Percentiles rank a stretch among this genome's conserved stretches.
These are phyloP conservation scores for Mucor sp. DNA, from an alignment of 371 early-diverging fungal genomes.

Conservation along the genomic window DNA sequence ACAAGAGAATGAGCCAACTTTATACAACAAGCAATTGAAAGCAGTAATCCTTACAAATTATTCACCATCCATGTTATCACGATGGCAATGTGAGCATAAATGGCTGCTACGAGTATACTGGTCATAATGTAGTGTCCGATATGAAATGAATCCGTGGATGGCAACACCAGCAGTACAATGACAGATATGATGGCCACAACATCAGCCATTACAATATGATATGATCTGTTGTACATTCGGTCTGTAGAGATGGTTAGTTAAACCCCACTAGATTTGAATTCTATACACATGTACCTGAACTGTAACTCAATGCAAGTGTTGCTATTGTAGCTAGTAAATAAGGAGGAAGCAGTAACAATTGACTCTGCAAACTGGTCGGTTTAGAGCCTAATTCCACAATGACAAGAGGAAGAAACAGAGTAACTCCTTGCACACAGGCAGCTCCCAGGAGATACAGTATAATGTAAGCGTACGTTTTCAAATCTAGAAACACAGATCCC, in stretches of 20 bases:
- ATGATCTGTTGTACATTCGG: constrained; percentile 31
- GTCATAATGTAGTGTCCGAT: constrained; percentile 17
- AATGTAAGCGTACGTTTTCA: constrained; percentile 14
- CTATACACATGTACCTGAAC: constrained; percentile 28
- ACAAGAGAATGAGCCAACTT: neutral
- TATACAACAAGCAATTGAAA: neutral
- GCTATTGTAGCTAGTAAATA: constrained; percentile 29
- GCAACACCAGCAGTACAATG: neutral
- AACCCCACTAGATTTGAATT: too few relatives aligned
- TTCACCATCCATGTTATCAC: constrained; percentile 47
- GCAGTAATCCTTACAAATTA: constrained; percentile 30
- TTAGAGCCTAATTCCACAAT: constrained; percentile 21
- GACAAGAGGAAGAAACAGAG: constrained; percentile 31
- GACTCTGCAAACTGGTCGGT: constrained; percentile 17
- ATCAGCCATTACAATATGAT: constrained; percentile 37
- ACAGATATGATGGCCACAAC: constrained; percentile 14
- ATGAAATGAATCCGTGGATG: neutral
- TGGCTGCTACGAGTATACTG: constrained; percentile 29
- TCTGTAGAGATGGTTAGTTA: neutral
- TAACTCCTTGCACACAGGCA: constrained; percentile 27
- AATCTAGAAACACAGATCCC: constrained; percentile 9
- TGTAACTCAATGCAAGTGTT: constrained; percentile 24
- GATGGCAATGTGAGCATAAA: constrained; percentile 41
- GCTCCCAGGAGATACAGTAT: constrained; percentile 32
- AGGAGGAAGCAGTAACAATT: constrained; percentile 32